phyloP scores from a whole-genome alignment of 441 rosid genomes.

The Hypseocharis bilobata region DNA sequence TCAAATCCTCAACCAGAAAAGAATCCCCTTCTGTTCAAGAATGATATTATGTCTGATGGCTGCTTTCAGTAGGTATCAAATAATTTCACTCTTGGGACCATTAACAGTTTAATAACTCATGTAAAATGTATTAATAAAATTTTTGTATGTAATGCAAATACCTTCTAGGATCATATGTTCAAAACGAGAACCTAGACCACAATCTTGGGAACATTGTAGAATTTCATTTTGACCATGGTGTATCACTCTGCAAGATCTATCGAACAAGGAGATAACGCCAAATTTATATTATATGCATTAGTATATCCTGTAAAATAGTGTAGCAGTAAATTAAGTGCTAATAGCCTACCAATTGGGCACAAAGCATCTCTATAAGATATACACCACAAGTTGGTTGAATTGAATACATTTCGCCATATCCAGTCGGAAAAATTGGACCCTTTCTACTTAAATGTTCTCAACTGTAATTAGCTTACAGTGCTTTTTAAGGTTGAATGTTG shows the following conservation, averaged over 20 bases:
- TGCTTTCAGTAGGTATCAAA: too few relatives aligned
- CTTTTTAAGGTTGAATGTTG: not conserved
- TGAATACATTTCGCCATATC: too few relatives aligned
- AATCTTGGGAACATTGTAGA: not conserved
- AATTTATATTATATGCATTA: too few relatives aligned
- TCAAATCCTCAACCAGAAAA: too few relatives aligned
- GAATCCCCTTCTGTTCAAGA: too few relatives aligned
- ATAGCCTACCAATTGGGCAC: not conserved
- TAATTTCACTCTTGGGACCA: too few relatives aligned
- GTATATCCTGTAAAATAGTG: not conserved
- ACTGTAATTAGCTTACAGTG: not conserved
- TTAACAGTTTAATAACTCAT: too few relatives aligned
- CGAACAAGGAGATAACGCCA: not conserved
- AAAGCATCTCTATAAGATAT: not conserved
- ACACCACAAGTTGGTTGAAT: not conserved
- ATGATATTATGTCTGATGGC: too few relatives aligned
- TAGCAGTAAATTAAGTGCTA: too few relatives aligned
- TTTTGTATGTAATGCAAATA: too few relatives aligned
- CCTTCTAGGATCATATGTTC: not conserved
- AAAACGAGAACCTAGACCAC: not conserved
- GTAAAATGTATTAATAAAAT: too few relatives aligned
- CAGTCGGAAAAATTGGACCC: too few relatives aligned
- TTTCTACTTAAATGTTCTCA: not conserved
- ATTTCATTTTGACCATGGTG: not conserved
- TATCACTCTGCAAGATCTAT: not conserved